Conservation (phyloP, 371 early-diverging fungal genomes). For the Lichtheimia hyalospora region DNA sequence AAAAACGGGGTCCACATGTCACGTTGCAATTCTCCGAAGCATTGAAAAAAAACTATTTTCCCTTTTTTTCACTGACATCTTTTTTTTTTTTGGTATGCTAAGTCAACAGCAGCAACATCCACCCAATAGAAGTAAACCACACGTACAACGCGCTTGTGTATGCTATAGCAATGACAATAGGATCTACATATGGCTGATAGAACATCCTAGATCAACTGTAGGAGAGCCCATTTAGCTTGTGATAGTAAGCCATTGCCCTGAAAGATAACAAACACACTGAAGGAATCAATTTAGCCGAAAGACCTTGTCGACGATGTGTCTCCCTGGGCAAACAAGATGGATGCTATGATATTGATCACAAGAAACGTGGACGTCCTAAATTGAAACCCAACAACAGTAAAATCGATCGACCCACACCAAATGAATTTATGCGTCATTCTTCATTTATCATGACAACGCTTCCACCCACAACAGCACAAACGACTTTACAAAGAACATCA, state of each 20-base stretch:
- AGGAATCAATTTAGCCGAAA: slow-evolving; percentile 43
- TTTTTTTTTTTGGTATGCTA: background rate
- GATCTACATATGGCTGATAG: background rate
- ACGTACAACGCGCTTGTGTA: slow-evolving; percentile 9
- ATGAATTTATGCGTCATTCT: slow-evolving; percentile 8
- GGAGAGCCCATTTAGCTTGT: slow-evolving; percentile 49
- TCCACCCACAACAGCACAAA: background rate
- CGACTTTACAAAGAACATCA: background rate
- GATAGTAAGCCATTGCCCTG: slow-evolving; percentile 30
- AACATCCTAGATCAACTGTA: slow-evolving; percentile 37
- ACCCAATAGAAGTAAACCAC: slow-evolving; percentile 2
- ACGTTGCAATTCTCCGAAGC: slow-evolving; percentile 1
- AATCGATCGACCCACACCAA: slow-evolving; percentile 4
- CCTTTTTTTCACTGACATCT: background rate
- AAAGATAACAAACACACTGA: background rate
- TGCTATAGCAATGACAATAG: background rate
- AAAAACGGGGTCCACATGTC: slow-evolving; percentile 1
- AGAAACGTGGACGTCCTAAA: slow-evolving; percentile 79
- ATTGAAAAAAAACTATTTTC: background rate
- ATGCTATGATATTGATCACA: slow-evolving; percentile 79
- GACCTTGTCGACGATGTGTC: slow-evolving; percentile 78
- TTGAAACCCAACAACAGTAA: slow-evolving; percentile 43
- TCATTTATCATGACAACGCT: slow-evolving; percentile 13
- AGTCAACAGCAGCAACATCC: slow-evolving; percentile 1
- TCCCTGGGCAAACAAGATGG: slow-evolving; percentile 66